Conservation (phyloP, 768 basidiomycete genomes). For the Gyrodon lividus region DNA sequence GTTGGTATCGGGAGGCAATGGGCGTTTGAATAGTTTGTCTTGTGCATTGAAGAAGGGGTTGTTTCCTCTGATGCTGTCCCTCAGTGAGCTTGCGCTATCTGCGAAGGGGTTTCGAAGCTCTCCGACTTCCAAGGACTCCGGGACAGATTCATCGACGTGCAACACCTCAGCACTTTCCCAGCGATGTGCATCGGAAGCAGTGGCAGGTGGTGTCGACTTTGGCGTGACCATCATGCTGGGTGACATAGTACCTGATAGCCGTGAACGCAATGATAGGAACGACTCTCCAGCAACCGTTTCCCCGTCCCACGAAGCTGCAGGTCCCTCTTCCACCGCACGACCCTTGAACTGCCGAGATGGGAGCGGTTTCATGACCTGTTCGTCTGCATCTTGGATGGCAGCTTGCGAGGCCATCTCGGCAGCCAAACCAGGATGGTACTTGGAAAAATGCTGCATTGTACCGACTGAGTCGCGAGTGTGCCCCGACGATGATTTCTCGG, state of each 20-base stretch:
- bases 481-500: slow-evolving; percentile 43
- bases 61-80: slow-evolving; percentile 9
- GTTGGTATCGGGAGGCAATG: slow-evolving; percentile 10
- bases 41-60: slow-evolving; percentile 46
- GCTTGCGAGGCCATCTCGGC: slow-evolving; percentile 46
- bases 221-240: slow-evolving; percentile 48
- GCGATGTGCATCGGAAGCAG: slow-evolving; percentile 47
- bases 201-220: slow-evolving; percentile 62
- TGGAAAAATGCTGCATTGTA: slow-evolving; percentile 47
- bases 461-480: slow-evolving; percentile 32
- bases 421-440: slow-evolving; percentile 57
- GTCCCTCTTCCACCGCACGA: slow-evolving; percentile 37
- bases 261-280: slow-evolving; percentile 47
- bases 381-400: slow-evolving; percentile 21
- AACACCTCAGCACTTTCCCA: slow-evolving; percentile 74
- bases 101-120: slow-evolving; percentile 28
- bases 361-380: slow-evolving; percentile 16
- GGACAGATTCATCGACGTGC: slow-evolving; percentile 34
- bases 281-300: slow-evolving; percentile 46
- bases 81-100: slow-evolving; percentile 18
- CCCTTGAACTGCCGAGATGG: slow-evolving; percentile 46
- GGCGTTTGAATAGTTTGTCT: slow-evolving; percentile 32
- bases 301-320: slow-evolving; percentile 52
- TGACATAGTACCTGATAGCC: slow-evolving; percentile 45
- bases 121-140: background rate